Evolutionary conservation across 1,284 basidiomycete species (phyloP), one percentile per base, ranked within the genome.

Genomic region (Cutaneotrichosporon mucoides): DNA sequence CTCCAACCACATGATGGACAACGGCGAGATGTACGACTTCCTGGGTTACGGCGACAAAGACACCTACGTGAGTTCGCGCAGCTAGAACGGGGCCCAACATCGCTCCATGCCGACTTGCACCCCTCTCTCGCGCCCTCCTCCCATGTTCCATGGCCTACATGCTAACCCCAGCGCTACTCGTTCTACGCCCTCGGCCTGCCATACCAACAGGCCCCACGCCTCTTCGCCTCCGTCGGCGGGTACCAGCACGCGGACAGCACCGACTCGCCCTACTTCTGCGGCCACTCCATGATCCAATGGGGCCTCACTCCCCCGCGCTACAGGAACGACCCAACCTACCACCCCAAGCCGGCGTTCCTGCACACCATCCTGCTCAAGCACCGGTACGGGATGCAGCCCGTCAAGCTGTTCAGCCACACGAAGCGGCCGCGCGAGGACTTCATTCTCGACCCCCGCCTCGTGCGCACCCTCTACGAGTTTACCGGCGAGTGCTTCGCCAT

Each of bases 281-380:
- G 76, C 7, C 76, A 76, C 60, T 33, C n/a, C 11, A 69, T 73
- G 68, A 59, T 77, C 16, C 75, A 77, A 47, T 74, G 71, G 70
- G 68, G 68, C 41, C 68, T 76, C 15, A 80, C 79, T 56, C 70
- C 79, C 2, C 62, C 64, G 15, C 67, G 66, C 16, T 66, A 68
- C 37, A 63, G 69, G 9, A 64, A 73, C 45, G 68, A 76, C 57
- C 61, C 68, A 4, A 35, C 50, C 3, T 78, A 72, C 57, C 75
- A 76, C 57, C 75, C 79, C 9, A 64, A 67, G 34, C 80, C 80
- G 0, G 73, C 78, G 0, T 81, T 81, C 68, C 67, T 78, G 33
- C 80, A 81, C 57, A 75, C 75, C 13, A 80, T 80, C 65, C 72
- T 80, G 44, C 72, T 77, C 13, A 81, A 81, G 66, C 76, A 79